These are phyloP conservation scores for Arctium minus DNA, from an alignment of 129 eudicot species.

Conservation along the genomic window DNA sequence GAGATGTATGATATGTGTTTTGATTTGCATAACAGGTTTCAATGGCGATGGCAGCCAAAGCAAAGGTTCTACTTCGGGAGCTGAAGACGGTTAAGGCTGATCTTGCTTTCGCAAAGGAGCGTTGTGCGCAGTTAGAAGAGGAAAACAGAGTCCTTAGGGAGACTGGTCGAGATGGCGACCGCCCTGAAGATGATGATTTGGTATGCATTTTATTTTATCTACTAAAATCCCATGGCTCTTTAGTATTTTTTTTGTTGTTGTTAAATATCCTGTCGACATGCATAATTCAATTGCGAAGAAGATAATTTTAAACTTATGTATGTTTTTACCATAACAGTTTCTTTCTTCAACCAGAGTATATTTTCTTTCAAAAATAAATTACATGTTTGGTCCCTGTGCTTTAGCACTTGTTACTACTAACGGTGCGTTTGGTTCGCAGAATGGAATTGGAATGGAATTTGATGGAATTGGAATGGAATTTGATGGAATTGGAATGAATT, in stretches of 20 bases:
- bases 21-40: slow-evolving; percentile 60
- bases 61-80: slow-evolving; percentile 87
- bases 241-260: not conserved
- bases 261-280: not conserved
- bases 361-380: not conserved
- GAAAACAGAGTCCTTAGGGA: slow-evolving; percentile 83
- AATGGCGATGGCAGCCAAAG: slow-evolving; percentile 98
- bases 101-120: slow-evolving; percentile 92
- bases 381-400: not conserved
- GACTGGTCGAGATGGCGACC: slow-evolving; percentile 64
- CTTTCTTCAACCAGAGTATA: not conserved
- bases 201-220: slow-evolving; percentile 24
- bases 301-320: not conserved
- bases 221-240: not conserved
- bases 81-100: slow-evolving; percentile 95
- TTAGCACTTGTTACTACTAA: not conserved
- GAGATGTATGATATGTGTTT: slow-evolving; percentile 37
- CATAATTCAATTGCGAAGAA: not conserved
- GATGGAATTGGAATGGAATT: too few species aligned
- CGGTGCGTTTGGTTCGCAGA: too few species aligned
- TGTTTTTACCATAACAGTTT: not conserved
- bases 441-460: too few species aligned
- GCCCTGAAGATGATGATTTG: slow-evolving; percentile 83
- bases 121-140: slow-evolving; percentile 93
- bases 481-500: too few species aligned